A percentile compares a stretch with the other conserved stretches of the same genome.
phyloP scores from a whole-genome alignment of 1,139 yeast species.

The Scheffersomyces titani region DNA sequence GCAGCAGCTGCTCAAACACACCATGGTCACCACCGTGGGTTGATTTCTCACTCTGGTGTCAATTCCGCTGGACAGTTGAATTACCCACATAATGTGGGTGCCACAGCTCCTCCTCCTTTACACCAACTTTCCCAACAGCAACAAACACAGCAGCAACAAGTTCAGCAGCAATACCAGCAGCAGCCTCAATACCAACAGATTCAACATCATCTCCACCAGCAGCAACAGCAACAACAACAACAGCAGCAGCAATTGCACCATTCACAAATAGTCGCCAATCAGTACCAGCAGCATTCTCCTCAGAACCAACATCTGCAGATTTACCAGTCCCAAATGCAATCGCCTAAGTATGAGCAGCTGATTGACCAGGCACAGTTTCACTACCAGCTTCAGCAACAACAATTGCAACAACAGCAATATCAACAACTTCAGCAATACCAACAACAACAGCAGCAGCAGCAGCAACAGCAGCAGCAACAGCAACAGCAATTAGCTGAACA shows the following conservation, averaged over 20 bases:
- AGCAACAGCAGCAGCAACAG: slow-evolving; percentile 11
- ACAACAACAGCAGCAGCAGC: slow-evolving; percentile 9
- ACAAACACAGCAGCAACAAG: slow-evolving; percentile 7
- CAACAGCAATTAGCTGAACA: slow-evolving; percentile 11
- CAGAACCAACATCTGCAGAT: slow-evolving; percentile 9
- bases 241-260: slow-evolving; percentile 6
- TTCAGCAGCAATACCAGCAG: slow-evolving; percentile 10
- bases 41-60: slow-evolving; percentile 4
- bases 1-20: slow-evolving; percentile 1
- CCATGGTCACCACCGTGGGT: slow-evolving; percentile 4
- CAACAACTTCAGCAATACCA: slow-evolving; percentile 10
- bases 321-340: slow-evolving; percentile 11
- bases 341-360: slow-evolving; percentile 5
- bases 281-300: slow-evolving; percentile 8
- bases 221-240: slow-evolving; percentile 6
- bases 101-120: slow-evolving; percentile 3
- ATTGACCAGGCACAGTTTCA: slow-evolving; percentile 5
- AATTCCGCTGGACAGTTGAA: slow-evolving; percentile 5
- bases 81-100: slow-evolving; percentile 3
- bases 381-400: slow-evolving; percentile 16
- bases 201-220: slow-evolving; percentile 11
- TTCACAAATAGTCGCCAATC: not conserved
- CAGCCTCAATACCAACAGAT: slow-evolving; percentile 9
- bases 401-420: slow-evolving; percentile 12
- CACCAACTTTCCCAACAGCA: slow-evolving; percentile 5